Evolutionary conservation across 2,329 filamentous ascomycete genomes (phyloP).

Genomic region (Colletotrichum musicola): DNA sequence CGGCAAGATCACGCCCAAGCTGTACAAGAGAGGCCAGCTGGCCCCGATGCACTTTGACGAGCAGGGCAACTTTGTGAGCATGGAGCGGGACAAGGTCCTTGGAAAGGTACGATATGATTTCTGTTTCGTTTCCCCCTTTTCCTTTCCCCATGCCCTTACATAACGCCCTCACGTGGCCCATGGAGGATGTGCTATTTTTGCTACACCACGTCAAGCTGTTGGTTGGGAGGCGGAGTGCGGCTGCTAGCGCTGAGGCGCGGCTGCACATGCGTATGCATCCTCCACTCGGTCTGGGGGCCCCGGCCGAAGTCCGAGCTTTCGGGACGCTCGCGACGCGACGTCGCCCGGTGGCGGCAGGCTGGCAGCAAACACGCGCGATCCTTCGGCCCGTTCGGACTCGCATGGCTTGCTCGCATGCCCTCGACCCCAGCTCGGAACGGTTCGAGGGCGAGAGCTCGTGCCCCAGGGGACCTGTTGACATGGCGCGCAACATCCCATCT

Average conservation of each 20-base stretch:
- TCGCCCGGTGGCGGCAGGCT: background rate
- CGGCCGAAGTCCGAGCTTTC: conserved; percentile 13
- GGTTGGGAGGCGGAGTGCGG: conserved; percentile 35
- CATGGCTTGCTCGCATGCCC: conserved; percentile 21
- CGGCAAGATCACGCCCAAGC: conserved; percentile 89
- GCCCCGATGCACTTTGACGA: conserved; percentile 86
- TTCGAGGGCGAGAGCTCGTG: conserved; percentile 22
- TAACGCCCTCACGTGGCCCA: conserved; percentile 8
- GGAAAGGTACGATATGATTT: conserved; percentile 73
- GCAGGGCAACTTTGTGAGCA: conserved; percentile 83
- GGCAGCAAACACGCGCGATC: background rate
- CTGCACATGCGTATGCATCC: conserved; percentile 34
- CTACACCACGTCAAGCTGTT: conserved; percentile 27
- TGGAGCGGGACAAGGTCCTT: conserved; percentile 89
- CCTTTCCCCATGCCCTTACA: conserved; percentile 27
- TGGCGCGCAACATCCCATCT: conserved; percentile 25
- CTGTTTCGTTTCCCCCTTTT: conserved; percentile 4
- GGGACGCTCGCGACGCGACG: conserved; percentile 13
- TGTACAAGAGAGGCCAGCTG: conserved; percentile 85
- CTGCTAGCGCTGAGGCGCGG: conserved; percentile 50
- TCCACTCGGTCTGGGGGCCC: conserved; percentile 11
- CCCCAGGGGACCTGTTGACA: conserved; percentile 6
- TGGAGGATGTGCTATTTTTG: conserved; percentile 32
- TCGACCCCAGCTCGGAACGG: conserved; percentile 1
- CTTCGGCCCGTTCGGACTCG: conserved; percentile 26